A percentile compares a stretch with the other conserved stretches of the same genome.
Evolutionary conservation across 257 asterid genomes (phyloP).

Genomic region (Catharanthus roseus): DNA sequence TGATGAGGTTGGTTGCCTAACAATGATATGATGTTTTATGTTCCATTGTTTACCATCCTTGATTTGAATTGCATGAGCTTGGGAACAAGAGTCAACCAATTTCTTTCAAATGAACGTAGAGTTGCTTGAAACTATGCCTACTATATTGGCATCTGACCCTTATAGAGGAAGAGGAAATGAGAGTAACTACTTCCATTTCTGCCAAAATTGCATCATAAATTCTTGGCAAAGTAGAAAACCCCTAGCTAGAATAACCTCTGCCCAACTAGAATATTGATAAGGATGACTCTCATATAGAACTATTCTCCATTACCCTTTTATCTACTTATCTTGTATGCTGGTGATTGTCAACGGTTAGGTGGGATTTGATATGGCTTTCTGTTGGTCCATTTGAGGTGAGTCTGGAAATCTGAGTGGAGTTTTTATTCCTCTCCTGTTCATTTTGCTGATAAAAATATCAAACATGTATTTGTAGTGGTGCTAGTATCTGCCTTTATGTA

Average conservation of each 20-base stretch:
- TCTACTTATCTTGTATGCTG: slow-evolving; percentile 28
- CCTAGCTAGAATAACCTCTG: background rate
- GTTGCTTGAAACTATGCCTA: background rate
- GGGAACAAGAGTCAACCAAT: background rate
- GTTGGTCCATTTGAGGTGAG: slow-evolving; percentile 72
- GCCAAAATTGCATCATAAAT: too few species aligned
- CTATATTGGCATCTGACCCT: background rate
- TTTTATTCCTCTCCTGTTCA: background rate
- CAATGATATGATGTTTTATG: background rate
- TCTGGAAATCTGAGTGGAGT: background rate
- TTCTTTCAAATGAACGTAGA: background rate
- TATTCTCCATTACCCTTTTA: background rate
- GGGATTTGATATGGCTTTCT: slow-evolving; percentile 89
- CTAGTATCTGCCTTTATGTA: slow-evolving; percentile 72
- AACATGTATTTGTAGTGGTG: slow-evolving; percentile 42
- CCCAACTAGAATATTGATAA: background rate
- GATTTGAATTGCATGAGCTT: background rate
- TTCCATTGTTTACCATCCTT: background rate
- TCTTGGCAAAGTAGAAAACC: too few species aligned
- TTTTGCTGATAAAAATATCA: slow-evolving; percentile 19
- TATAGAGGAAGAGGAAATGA: background rate
- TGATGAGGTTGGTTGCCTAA: slow-evolving; percentile 52
- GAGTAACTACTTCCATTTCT: background rate
- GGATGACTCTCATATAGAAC: background rate
- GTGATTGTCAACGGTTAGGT: slow-evolving; percentile 80